phyloP scores from a whole-genome alignment of 2,329 filamentous ascomycete genomes.

The Emmonsiellopsis sp. region DNA sequence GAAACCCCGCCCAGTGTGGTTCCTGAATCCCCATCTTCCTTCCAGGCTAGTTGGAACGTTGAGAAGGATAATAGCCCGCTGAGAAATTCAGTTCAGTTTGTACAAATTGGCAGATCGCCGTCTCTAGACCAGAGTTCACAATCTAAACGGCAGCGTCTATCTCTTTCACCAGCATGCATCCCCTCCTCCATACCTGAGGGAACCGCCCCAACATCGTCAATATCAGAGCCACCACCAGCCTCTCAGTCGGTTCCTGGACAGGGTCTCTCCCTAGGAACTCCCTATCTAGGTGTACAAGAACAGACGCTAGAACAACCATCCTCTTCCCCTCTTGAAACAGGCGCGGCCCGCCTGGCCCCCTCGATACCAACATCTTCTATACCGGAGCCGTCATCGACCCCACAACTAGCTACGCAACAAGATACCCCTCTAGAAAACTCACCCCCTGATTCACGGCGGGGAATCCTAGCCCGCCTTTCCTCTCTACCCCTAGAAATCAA shows the following conservation, averaged over 20 bases:
- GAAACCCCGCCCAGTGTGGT: conserved; percentile 29
- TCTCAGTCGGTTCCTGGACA: background rate
- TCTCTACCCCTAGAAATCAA: conserved; percentile 36
- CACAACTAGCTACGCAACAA: too few relatives aligned
- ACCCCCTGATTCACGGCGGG: too few relatives aligned
- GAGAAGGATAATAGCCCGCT: conserved; percentile 1
- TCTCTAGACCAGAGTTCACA: background rate
- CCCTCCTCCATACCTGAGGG: conserved; percentile 8
- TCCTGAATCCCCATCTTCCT: conserved; percentile 29
- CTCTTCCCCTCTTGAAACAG: conserved; percentile 33
- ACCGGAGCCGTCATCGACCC: too few relatives aligned
- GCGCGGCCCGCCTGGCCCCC: conserved; percentile 42
- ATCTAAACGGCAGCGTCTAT: conserved; percentile 12
- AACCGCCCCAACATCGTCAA: background rate
- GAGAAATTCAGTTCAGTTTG: background rate
- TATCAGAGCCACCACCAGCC: background rate
- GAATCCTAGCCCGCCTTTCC: conserved; percentile 2
- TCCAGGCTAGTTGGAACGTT: conserved; percentile 1
- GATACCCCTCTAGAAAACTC: too few relatives aligned
- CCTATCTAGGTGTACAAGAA: too few relatives aligned
- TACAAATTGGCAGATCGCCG: conserved; percentile 12
- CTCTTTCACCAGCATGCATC: conserved; percentile 1
- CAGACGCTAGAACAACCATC: background rate
- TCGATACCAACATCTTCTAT: conserved; percentile 21
- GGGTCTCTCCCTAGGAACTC: too few relatives aligned